Percentiles rank a stretch among this genome's conserved stretches.
phyloP scores from a whole-genome alignment of 495 filamentous ascomycete species.

The Aspergillus mulundensis region DNA sequence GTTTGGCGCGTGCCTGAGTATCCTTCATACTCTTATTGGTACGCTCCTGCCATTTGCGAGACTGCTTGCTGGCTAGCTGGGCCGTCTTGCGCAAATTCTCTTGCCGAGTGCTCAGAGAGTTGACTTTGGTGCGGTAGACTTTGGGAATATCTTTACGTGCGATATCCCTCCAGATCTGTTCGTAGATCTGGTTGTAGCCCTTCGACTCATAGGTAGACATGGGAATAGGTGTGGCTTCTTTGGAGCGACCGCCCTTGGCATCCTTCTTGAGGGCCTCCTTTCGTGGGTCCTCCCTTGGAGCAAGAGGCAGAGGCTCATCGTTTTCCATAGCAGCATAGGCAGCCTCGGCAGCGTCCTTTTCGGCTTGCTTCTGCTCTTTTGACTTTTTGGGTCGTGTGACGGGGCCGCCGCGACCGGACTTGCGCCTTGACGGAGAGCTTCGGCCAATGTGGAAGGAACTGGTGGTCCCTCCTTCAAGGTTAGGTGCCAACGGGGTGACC shows the following conservation, averaged over 20 bases:
- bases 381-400: conserved; percentile 72
- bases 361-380: conserved; percentile 94
- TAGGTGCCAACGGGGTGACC: conserved; percentile 68
- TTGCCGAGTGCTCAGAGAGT: conserved; percentile 75
- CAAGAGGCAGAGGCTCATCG: conserved; percentile 63
- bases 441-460: conserved; percentile 72
- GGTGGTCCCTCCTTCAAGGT: conserved; percentile 85
- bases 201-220: conserved; percentile 70
- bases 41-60: conserved; percentile 90
- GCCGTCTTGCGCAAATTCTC: conserved; percentile 97
- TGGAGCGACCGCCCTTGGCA: conserved; percentile 52
- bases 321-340: conserved; percentile 83
- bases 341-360: conserved; percentile 88
- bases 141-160: conserved; percentile 91
- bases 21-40: conserved; percentile 99
- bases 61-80: conserved; percentile 94
- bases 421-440: conserved; percentile 60
- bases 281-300: conserved; percentile 62
- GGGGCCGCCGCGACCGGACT: conserved; percentile 58
- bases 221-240: conserved; percentile 57
- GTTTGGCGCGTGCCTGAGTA: conserved; percentile 92
- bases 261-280: conserved; percentile 50
- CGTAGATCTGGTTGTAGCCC: conserved; percentile 94
- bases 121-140: conserved; percentile 77
- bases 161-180: conserved; percentile 96